Evolutionary conservation across 2,329 filamentous ascomycete genomes (phyloP), one percentile per base, ranked within the genome.

Genomic region (Aspergillus novofumigatus): DNA sequence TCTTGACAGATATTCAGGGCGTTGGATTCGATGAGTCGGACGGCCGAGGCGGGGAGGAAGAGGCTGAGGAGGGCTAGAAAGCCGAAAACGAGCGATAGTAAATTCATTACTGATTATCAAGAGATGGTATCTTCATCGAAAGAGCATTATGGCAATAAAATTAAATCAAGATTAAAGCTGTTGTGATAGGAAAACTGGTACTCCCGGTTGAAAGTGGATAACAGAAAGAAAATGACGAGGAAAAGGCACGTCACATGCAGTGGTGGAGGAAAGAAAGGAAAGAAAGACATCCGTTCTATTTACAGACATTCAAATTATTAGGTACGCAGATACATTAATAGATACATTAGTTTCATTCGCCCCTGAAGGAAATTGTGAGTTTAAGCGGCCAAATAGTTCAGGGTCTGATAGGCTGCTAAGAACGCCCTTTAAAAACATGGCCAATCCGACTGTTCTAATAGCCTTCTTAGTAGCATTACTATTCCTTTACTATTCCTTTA

Each of bases 1-100:
- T 86, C 80, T 81, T 92, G 89, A 77, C 92, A 97, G 49, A 89
- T 83, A 74, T 90, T 92, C 65, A 97, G 83, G 35, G 57, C 54
- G 5, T 51, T 52, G n/a, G 57, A 59, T 14, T 59, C 55, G 52
- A 59, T 59, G 6, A 58, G 14, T 8, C 49, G 44, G 23, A 23
- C 41, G 17, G 53, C 53, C 3, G 48, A 44, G 14, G 50, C 48
- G 23, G 89, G 89, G 25, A 91, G 14, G 23, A 91, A 6, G 29
- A 32, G 29, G 11, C 29, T 2, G 11, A 35, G 93, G 35, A 91
- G 87, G 63, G 89, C 91, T 56, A 88, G 83, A 63, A 96, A 85
- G 70, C 91, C 82, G 74, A 94, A 85, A 55, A 80, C 79, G 53
- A 92, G 80, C 45, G 85, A 86, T 65, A 44, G n/a, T 44, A 20